Evolutionary conservation across 2,329 filamentous ascomycete species (phyloP), one percentile per base, ranked within the genome.

Genomic region (Cercospora sesami): DNA sequence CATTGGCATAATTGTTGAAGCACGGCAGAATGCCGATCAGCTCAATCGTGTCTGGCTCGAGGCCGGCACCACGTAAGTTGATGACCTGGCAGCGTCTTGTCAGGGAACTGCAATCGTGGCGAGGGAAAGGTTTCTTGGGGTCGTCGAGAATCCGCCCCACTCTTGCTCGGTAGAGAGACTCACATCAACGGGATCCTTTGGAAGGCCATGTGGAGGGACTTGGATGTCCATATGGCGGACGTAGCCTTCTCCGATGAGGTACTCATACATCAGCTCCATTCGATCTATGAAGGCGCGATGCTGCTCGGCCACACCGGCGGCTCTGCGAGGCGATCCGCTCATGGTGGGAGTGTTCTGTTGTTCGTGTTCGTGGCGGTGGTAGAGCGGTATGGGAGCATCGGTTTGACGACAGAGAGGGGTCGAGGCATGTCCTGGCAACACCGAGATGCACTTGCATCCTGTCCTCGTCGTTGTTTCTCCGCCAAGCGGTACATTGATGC

Each of bases 211-310:
- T 2, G 68, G 68, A 12, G 68, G 63, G 1, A 68, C 39, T 30
- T 70, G 68, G 12, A 68, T 28, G 26, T 70, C 68, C 48, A 64
- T 64, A 30, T 70, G 66, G 14, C 65, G 64, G 16, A 70, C 66
- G 30, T 68, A 70, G 33, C 57, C 60, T 8, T 60, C 18, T 10
- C 62, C 66, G 60, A 70, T 51, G 18, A 70, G 66, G 21, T 57
- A n/a, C 7, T 36, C 64, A 53, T 64, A 67, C n/a, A 68, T 39
- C 10, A 28, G 16, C 31, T 70, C 68, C 28, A 68, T 48, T 8
- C 63, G 66, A 23, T 45, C 36, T 57, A 70, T 64, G 30, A 68
- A 55, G 36, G 68, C 68, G 39, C 59, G 55, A 39, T 70, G 66
- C 39, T 65, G 57, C 28, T 45, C 64, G 1, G 59, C 48, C 45